Evolutionary conservation across 352 stramenopile species (phyloP).

Genomic region (Stramenopiles sp.): DNA sequence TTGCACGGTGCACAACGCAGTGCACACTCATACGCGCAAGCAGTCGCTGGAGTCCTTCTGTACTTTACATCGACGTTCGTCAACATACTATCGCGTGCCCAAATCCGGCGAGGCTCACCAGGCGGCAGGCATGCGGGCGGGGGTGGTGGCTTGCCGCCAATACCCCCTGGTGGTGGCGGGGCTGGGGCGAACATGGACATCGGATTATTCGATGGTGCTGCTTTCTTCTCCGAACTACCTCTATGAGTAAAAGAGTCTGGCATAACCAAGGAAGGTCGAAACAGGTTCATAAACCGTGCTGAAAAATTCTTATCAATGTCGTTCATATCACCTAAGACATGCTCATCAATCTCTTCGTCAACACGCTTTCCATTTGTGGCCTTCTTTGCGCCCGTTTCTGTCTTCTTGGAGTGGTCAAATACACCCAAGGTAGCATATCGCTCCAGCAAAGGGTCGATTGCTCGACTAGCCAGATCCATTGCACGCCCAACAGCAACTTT

Average conservation of each 20-base stretch:
- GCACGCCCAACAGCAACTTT: no score
- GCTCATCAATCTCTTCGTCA: no score
- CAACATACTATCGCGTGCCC: not conserved
- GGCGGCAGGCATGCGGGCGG: not conserved
- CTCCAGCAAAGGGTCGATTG: no score
- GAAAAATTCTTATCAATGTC: not conserved
- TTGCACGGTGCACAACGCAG: not conserved
- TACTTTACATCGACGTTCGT: not conserved
- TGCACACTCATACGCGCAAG: not conserved
- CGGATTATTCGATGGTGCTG: not conserved
- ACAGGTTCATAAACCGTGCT: not conserved
- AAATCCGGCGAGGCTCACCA: not conserved
- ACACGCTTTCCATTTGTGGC: no score
- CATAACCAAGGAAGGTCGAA: not conserved
- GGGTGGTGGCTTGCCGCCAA: not conserved
- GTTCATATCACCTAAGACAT: no score
- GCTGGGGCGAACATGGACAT: not conserved
- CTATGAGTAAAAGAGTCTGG: not conserved
- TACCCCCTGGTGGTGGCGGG: not conserved
- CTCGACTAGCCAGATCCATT: no score
- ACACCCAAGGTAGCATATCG: no score
- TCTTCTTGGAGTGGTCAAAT: no score
- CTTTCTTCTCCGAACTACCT: not conserved
- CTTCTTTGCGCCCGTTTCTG: no score
- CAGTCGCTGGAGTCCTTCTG: not conserved